Conservation (phyloP, 495 filamentous ascomycete species). For the Bathelium albidoporum region DNA sequence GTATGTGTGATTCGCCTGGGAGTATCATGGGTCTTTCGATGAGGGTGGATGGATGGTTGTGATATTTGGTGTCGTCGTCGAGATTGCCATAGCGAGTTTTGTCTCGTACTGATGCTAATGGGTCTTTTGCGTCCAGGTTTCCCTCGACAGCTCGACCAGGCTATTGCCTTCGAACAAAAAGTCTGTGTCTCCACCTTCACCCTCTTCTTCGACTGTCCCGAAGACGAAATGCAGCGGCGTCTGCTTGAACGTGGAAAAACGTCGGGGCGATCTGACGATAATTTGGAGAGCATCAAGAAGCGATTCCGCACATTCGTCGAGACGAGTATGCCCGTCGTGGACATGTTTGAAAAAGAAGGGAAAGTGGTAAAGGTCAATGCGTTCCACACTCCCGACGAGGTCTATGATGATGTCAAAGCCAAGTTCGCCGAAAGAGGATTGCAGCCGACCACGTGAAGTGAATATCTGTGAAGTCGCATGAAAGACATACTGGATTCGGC, state of each 20-base stretch:
- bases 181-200: constrained; percentile 76
- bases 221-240: constrained; percentile 72
- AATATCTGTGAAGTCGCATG: too few relatives aligned
- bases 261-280: constrained; percentile 82
- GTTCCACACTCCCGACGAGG: constrained; percentile 54
- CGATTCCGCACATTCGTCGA: constrained; percentile 86
- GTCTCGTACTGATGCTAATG: neutral
- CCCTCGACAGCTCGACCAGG: constrained; percentile 95
- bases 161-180: constrained; percentile 77
- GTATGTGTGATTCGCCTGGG: constrained; percentile 20
- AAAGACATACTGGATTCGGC: too few relatives aligned
- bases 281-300: constrained; percentile 90
- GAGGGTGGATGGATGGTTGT: too few relatives aligned
- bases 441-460: constrained; percentile 14
- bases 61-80: too few relatives aligned
- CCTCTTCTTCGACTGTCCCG: constrained; percentile 84
- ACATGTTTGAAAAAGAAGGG: constrained; percentile 64
- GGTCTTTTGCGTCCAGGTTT: constrained; percentile 45
- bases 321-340: constrained; percentile 93
- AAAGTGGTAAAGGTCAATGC: constrained; percentile 73
- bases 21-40: too few relatives aligned
- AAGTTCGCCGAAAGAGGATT: constrained; percentile 41
- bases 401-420: constrained; percentile 59
- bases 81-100: neutral
- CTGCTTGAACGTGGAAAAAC: constrained; percentile 87